Evolutionary conservation across 2,329 filamentous ascomycete genomes (phyloP).

Genomic region (Claviceps fusiformis): DNA sequence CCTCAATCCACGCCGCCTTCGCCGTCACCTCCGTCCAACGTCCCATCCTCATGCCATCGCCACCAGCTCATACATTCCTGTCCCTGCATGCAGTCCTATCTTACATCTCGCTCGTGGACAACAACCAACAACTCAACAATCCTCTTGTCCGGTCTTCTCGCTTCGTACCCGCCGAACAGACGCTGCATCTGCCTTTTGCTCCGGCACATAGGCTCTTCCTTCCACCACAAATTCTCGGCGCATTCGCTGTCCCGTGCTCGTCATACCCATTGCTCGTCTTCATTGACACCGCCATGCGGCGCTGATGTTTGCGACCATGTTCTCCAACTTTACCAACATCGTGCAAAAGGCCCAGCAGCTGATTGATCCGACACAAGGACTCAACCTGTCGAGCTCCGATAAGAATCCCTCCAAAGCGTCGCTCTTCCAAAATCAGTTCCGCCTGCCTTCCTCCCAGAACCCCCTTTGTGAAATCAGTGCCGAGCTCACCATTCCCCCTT

Average conservation of each 20-base stretch:
- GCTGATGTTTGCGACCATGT: slow-evolving; percentile 34
- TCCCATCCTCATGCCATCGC: neutral
- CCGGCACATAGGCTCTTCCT: neutral
- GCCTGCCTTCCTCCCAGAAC: slow-evolving; percentile 80
- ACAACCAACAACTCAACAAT: neutral
- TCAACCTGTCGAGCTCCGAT: slow-evolving; percentile 60
- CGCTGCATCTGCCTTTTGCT: neutral
- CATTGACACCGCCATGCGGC: slow-evolving; percentile 24
- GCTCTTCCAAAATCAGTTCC: slow-evolving; percentile 92
- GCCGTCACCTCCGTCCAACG: neutral
- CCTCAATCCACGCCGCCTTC: neutral
- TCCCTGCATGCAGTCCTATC: neutral
- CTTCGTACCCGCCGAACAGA: neutral
- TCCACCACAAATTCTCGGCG: neutral
- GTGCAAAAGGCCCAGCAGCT: slow-evolving; percentile 93
- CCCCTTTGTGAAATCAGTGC: slow-evolving; percentile 94
- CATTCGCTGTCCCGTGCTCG: neutral
- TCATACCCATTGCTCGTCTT: slow-evolving; percentile 1
- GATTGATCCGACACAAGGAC: slow-evolving; percentile 75
- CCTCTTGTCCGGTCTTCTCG: neutral
- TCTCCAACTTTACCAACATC: slow-evolving; percentile 56
- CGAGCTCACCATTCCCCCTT: slow-evolving; percentile 75
- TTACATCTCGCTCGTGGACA: neutral
- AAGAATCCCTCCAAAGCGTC: slow-evolving; percentile 79
- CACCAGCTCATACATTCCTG: slow-evolving; percentile 2